Percentiles rank a stretch among this genome's conserved stretches.
Evolutionary conservation across 139 green algal genomes (phyloP).

Genomic region (Tetradesmus obliquus): DNA sequence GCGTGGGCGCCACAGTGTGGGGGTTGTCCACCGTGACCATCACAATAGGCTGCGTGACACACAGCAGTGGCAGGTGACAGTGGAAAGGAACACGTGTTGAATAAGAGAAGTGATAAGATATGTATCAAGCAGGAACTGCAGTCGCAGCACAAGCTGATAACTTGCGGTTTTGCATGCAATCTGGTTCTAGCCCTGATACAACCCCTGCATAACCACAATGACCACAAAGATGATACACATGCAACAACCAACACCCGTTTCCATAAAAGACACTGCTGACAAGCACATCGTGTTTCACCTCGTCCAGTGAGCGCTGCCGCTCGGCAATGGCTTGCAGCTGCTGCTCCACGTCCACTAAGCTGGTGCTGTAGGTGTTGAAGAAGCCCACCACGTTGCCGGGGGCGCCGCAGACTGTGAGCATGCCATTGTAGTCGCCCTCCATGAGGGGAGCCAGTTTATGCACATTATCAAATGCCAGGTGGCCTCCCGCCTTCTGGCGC

Average conservation of each 20-base stretch:
- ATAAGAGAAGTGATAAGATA: too few species aligned
- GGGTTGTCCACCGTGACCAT: conserved; percentile 19
- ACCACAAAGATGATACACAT: background rate
- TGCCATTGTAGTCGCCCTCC: background rate
- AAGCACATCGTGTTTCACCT: background rate
- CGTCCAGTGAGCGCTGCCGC: background rate
- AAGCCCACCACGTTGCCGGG: conserved; percentile 7
- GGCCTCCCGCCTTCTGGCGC: background rate
- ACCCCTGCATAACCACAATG: background rate
- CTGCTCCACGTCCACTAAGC: conserved; percentile 19
- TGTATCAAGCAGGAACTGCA: too few species aligned
- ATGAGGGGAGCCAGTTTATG: background rate
- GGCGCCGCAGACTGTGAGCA: conserved; percentile 12
- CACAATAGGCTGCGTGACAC: background rate
- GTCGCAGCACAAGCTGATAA: too few species aligned
- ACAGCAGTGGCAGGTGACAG: background rate
- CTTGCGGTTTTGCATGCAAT: too few species aligned
- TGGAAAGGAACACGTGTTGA: too few species aligned
- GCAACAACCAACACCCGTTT: background rate
- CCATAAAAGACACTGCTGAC: background rate
- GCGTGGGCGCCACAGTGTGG: background rate
- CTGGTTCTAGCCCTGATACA: too few species aligned
- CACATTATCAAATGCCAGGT: background rate
- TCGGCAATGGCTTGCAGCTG: background rate
- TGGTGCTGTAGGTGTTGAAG: conserved; percentile 32